A percentile compares a stretch with the other conserved stretches of the same genome.
These are phyloP conservation scores for Candida pseudoviswanathii DNA, from an alignment of 1,139 yeast genomes.

Conservation along the genomic window DNA sequence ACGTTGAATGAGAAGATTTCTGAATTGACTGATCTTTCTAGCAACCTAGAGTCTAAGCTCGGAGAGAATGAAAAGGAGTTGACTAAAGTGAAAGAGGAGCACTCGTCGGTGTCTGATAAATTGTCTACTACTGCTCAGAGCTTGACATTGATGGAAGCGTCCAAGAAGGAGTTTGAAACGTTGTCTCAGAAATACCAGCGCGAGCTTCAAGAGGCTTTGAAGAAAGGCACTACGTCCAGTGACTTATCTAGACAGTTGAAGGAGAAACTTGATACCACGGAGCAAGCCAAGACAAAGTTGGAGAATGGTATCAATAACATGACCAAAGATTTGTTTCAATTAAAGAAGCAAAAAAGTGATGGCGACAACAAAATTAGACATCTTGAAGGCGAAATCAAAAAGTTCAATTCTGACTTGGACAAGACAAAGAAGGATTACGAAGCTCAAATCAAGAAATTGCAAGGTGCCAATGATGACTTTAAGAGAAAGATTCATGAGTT, in stretches of 20 bases:
- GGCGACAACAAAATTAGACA: constrained; percentile 46
- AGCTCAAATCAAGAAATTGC: constrained; percentile 22
- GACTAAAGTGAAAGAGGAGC: constrained; percentile 28
- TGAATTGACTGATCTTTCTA: constrained; percentile 20
- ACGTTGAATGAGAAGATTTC: constrained; percentile 33
- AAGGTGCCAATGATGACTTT: constrained; percentile 24
- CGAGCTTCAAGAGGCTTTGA: constrained; percentile 34
- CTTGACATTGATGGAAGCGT: constrained; percentile 29
- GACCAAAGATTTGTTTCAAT: constrained; percentile 76
- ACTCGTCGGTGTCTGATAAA: constrained; percentile 26
- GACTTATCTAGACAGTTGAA: constrained; percentile 31
- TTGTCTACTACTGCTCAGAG: constrained; percentile 41
- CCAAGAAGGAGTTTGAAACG: constrained; percentile 35
- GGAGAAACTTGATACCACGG: constrained; percentile 29
- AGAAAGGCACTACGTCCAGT: constrained; percentile 22
- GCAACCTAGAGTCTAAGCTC: constrained; percentile 16
- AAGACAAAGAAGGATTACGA: constrained; percentile 26
- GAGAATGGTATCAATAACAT: constrained; percentile 90
- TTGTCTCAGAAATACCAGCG: constrained; percentile 28
- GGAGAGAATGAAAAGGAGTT: constrained; percentile 15
- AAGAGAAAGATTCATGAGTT: constrained; percentile 27
- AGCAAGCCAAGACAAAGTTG: constrained; percentile 61
- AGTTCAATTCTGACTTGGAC: constrained; percentile 22
- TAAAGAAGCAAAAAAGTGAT: constrained; percentile 61
- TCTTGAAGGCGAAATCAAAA: constrained; percentile 42